These are phyloP conservation scores for Entomortierella lignicola DNA, from an alignment of 192 early-diverging fungal species.

Conservation along the genomic window DNA sequence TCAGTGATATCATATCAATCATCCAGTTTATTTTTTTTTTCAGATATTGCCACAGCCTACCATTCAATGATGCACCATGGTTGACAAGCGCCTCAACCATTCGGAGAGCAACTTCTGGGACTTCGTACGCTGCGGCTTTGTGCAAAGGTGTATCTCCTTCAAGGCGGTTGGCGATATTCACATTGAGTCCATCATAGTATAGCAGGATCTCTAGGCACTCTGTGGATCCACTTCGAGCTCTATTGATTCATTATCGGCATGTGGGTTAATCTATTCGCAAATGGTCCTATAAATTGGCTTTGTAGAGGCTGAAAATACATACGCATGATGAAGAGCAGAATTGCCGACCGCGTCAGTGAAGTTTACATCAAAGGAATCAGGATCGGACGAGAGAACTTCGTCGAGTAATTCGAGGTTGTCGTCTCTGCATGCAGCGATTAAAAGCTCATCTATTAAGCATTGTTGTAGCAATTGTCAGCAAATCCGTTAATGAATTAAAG, in stretches of 20 bases:
- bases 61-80: conserved; percentile 63
- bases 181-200: conserved; percentile 58
- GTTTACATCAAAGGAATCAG: conserved; percentile 63
- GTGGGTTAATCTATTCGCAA: neutral
- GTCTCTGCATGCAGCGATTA: conserved; percentile 75
- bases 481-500: too few relatives aligned
- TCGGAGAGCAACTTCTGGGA: conserved; percentile 61
- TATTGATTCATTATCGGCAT: conserved; percentile 2
- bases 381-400: conserved; percentile 61
- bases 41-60: conserved; percentile 1
- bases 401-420: conserved; percentile 75
- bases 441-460: conserved; percentile 66
- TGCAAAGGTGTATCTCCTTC: conserved; percentile 75
- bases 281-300: too few relatives aligned
- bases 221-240: conserved; percentile 66
- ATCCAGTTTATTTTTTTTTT: neutral
- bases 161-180: conserved; percentile 67
- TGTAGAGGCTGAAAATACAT: conserved; percentile 8
- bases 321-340: conserved; percentile 75
- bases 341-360: conserved; percentile 70
- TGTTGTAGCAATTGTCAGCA: neutral
- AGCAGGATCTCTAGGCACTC: conserved; percentile 69
- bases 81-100: conserved; percentile 66
- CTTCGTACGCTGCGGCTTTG: conserved; percentile 69
- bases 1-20: too few relatives aligned